Evolutionary conservation across 208 protist species (phyloP).

Genomic region (Trypanosoma lewisi): DNA sequence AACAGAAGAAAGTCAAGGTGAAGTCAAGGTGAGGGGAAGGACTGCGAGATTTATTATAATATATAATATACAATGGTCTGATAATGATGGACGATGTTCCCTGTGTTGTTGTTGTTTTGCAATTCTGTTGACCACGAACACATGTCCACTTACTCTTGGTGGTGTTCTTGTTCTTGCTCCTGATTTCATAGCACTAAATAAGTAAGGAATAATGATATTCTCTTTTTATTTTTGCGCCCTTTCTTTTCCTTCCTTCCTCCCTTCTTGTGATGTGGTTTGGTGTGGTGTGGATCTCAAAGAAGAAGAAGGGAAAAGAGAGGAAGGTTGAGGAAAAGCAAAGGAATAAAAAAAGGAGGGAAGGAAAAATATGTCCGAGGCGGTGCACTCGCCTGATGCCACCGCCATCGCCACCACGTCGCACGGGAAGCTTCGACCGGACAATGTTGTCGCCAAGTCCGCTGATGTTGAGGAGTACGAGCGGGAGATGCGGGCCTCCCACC

Average conservation of each 20-base stretch:
- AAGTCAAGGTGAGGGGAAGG: not conserved
- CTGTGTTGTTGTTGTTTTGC: not conserved
- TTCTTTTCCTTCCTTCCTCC: not conserved
- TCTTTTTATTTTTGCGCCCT: too few relatives aligned
- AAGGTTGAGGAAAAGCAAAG: not conserved
- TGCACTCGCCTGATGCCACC: not conserved
- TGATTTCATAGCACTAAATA: not conserved
- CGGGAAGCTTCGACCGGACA: not conserved
- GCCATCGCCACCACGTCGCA: not conserved
- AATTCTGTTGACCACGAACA: too few relatives aligned
- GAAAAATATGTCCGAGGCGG: not conserved
- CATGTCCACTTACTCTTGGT: not conserved
- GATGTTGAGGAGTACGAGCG: slow-evolving; percentile 12
- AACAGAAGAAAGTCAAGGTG: not conserved
- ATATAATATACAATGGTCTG: too few relatives aligned
- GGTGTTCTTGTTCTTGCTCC: not conserved
- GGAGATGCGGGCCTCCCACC: not conserved
- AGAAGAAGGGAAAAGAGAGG: too few relatives aligned
- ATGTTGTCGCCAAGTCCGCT: too few relatives aligned
- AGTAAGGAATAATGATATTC: too few relatives aligned
- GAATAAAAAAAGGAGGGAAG: not conserved
- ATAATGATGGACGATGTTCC: not conserved
- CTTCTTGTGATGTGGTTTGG: not conserved
- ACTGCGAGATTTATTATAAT: too few relatives aligned
- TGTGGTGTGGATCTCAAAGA: too few relatives aligned